Base-by-base conservation (phyloP, 495 filamentous ascomycete genomes). In the Neurospora intermedia region DNA sequence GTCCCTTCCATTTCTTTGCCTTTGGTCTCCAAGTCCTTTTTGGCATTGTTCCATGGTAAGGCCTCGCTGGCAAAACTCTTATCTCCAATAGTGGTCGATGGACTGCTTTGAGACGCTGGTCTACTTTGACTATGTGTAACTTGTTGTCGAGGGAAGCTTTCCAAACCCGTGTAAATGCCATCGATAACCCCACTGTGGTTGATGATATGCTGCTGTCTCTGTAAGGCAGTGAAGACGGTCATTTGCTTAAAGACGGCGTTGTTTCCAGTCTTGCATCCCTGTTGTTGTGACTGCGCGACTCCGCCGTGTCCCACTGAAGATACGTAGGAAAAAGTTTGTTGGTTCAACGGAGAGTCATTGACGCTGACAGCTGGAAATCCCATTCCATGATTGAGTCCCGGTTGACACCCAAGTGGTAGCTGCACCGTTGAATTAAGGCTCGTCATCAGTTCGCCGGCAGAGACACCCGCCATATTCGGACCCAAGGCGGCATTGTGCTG, bases 231-330 rank as follows among this genome's bases (percentile, higher is more conserved):
- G 15, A 66, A 66, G 54, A 6, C 13, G 23, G 54, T 15, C 31
- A 38, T 16, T 66, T 66, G 54, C 54, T 66, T 15, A 43, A 69
- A 70, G 39, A 75, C n/a, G 16, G 54, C 70, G 9, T 72, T 72
- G 31, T 78, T 69, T 42, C 75, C 76, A 27, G 59, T 43, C 39
- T 79, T 78, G 66, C 76, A 54, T 9, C 62, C 59, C 16, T 76
- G 76, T 2, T 70, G 73, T 5, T 69, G 13, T 6, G 72, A 38
- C 18, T 72, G 73, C 8, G 74, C 43, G 3, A 43, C 70, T 1
- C 71, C 31, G 27, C 70, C 75, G 39, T 35, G 27, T n/a, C 70
- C n/a, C 16, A 75, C 7, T 8, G 54, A 9, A 31, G 23, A 27
- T 9, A 27, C 54, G 27, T 27, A 66, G 2, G 27, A 66, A 18